Evolutionary conservation across 2,329 filamentous ascomycete genomes (phyloP).

Genomic region (Pseudogymnoascus sp.): DNA sequence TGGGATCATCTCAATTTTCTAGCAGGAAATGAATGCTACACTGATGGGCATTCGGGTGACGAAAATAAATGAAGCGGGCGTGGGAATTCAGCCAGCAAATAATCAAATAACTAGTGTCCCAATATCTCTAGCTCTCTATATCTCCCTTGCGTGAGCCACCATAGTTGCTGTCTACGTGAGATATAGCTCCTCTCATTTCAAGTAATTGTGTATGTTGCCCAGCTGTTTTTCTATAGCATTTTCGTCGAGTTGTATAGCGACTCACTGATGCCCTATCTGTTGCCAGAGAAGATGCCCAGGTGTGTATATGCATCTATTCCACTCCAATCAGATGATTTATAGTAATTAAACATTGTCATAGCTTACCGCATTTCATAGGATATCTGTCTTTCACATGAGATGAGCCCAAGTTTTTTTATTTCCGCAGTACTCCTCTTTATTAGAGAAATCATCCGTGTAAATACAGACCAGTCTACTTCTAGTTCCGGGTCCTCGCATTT

Average conservation of each 20-base stretch:
- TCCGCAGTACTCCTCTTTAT: slow-evolving; percentile 55
- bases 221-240: slow-evolving; percentile 15
- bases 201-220: not conserved
- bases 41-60: not conserved
- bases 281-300: slow-evolving; percentile 51
- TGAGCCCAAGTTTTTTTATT: slow-evolving; percentile 54
- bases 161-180: not conserved
- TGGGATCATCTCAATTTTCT: not conserved
- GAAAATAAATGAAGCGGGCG: not conserved
- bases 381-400: slow-evolving; percentile 43
- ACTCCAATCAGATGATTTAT: slow-evolving; percentile 15
- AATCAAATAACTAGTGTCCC: not conserved
- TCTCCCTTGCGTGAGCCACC: not conserved
- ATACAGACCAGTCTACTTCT: slow-evolving; percentile 59
- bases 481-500: slow-evolving; percentile 33
- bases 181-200: not conserved
- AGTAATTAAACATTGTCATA: not conserved
- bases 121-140: not conserved
- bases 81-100: not conserved
- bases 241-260: slow-evolving; percentile 46
- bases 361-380: slow-evolving; percentile 59
- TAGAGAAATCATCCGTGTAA: slow-evolving; percentile 67
- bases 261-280: slow-evolving; percentile 53
- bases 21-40: not conserved
- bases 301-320: slow-evolving; percentile 57